Evolutionary conservation across 345 rosid genomes (phyloP).

Genomic region (Eucalyptus curtisii): DNA sequence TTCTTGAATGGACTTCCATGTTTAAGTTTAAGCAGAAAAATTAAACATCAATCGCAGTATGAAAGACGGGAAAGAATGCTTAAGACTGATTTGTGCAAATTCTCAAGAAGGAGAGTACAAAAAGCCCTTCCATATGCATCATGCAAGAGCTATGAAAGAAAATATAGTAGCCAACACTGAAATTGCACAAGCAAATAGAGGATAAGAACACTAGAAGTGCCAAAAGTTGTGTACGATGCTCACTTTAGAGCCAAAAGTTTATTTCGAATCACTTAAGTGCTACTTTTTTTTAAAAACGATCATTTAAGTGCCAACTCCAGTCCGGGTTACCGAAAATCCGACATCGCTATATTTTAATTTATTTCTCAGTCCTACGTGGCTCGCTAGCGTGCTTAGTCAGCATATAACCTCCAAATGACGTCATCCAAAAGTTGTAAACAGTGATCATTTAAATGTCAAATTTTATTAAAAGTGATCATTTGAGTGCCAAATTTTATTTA

Average conservation of each 20-base stretch:
- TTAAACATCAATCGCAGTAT: not conserved
- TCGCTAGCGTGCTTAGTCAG: too few relatives aligned
- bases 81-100: not conserved
- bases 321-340: rapidly evolving
- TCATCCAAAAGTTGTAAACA: too few relatives aligned
- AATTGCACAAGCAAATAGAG: not conserved
- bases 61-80: not conserved
- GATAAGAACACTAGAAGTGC: too few relatives aligned
- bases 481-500: too few relatives aligned
- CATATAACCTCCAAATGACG: too few relatives aligned
- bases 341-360: too few relatives aligned
- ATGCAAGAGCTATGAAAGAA: not conserved
- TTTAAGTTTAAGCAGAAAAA: not conserved
- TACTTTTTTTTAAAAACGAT: too few relatives aligned
- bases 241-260: too few relatives aligned
- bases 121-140: not conserved
- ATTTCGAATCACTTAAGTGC: too few relatives aligned
- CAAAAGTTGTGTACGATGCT: rapidly evolving
- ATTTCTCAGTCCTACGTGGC: rapidly evolving
- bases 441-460: too few relatives aligned
- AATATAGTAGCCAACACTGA: not conserved
- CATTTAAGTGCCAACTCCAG: rapidly evolving
- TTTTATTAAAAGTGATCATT: too few relatives aligned
- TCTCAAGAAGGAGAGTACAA: not conserved
- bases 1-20: not conserved